Evolutionary conservation across 2,329 filamentous ascomycete species (phyloP).

Genomic region (Torrubiella hemipterigena): DNA sequence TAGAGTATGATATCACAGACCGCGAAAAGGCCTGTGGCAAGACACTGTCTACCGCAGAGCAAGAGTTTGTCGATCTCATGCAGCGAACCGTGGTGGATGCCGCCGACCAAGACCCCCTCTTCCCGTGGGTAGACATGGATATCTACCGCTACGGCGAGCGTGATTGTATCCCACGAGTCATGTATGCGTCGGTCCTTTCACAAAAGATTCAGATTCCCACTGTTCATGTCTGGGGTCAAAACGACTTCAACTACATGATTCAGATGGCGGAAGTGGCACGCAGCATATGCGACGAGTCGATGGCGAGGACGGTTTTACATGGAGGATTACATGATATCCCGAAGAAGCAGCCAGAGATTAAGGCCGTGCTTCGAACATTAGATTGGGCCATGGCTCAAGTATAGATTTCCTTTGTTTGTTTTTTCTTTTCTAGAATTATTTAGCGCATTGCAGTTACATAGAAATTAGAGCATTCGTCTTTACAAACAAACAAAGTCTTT

Average conservation of each 20-base stretch:
- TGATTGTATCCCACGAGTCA: constrained; percentile 1
- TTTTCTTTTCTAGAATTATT: neutral
- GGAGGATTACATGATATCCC: constrained; percentile 1
- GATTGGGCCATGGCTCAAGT: constrained; percentile 2
- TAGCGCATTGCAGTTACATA: too few relatives aligned
- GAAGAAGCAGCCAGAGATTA: constrained; percentile 1
- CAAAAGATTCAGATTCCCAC: constrained; percentile 3
- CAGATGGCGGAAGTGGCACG: constrained; percentile 2
- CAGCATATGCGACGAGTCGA: constrained; percentile 1
- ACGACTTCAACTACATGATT: constrained; percentile 3
- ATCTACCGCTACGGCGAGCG: constrained; percentile 2
- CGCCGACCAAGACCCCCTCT: neutral
- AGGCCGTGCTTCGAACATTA: constrained; percentile 1
- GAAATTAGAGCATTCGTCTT: too few relatives aligned
- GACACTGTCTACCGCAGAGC: neutral
- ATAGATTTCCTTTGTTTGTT: neutral
- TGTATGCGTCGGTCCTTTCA: constrained; percentile 1
- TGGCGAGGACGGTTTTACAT: constrained; percentile 1
- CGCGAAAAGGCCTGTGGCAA: constrained; percentile 1
- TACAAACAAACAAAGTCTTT: too few relatives aligned
- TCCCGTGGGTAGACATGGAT: constrained; percentile 2
- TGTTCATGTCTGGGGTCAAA: constrained; percentile 2
- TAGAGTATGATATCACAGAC: constrained; percentile 2
- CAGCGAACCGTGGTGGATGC: constrained; percentile 1
- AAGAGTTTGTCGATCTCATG: constrained; percentile 1